These are phyloP conservation scores for Verticillium klebahnii DNA, from an alignment of 2,329 filamentous ascomycete genomes.

Conservation along the genomic window DNA sequence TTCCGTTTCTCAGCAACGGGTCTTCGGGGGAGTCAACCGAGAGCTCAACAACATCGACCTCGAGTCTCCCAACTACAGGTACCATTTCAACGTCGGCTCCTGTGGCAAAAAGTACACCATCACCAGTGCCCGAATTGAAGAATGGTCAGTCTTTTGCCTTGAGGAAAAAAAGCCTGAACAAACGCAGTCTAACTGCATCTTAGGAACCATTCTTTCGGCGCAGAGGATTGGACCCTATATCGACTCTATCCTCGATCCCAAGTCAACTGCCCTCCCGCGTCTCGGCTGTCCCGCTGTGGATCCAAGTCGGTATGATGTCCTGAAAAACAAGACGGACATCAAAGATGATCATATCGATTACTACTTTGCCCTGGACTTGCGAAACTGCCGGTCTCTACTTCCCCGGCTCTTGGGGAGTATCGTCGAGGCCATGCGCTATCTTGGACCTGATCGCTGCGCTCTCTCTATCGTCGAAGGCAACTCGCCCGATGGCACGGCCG, in stretches of 20 bases:
- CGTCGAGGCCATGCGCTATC: conserved; percentile 41
- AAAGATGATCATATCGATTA: conserved; percentile 22
- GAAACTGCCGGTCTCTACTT: conserved; percentile 37
- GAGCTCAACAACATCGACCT: not conserved
- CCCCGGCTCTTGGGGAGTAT: conserved; percentile 48
- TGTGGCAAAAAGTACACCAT: not conserved
- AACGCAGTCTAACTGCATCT: not conserved
- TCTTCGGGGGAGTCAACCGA: not conserved
- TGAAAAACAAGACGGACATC: conserved; percentile 4
- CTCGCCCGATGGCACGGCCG: conserved; percentile 48
- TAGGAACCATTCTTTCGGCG: not conserved
- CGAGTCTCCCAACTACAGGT: not conserved
- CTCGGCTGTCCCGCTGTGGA: conserved; percentile 22
- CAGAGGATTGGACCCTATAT: conserved; percentile 23
- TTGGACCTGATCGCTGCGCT: conserved; percentile 45
- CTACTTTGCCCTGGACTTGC: conserved; percentile 50
- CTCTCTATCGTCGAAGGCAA: conserved; percentile 53
- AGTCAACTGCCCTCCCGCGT: conserved; percentile 15
- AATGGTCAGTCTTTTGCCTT: not conserved
- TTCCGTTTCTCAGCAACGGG: not conserved
- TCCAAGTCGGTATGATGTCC: conserved; percentile 6
- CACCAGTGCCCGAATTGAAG: not conserved
- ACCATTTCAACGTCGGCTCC: not conserved
- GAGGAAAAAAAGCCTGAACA: not conserved
- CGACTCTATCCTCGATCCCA: conserved; percentile 29